Percentiles rank a stretch among this genome's conserved stretches.
phyloP scores from a whole-genome alignment of 805 yeast species.

The Sugiyamaella valdiviana region DNA sequence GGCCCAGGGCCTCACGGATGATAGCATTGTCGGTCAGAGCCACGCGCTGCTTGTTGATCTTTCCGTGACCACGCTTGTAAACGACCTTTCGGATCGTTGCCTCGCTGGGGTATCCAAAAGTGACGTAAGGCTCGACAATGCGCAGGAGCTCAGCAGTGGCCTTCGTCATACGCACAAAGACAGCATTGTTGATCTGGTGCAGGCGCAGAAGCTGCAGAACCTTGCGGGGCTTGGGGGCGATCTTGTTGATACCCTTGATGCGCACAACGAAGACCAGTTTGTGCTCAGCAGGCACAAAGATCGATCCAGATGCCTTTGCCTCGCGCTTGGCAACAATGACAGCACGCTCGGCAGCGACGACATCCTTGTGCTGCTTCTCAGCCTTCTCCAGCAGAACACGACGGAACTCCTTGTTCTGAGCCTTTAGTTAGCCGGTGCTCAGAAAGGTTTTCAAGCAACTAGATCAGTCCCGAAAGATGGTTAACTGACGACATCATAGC shows the following conservation, averaged over 20 bases:
- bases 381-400: conserved; percentile 79
- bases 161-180: conserved; percentile 70
- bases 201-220: conserved; percentile 71
- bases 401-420: conserved; percentile 23
- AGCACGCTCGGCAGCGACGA: conserved; percentile 86
- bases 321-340: conserved; percentile 77
- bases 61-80: conserved; percentile 83
- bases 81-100: conserved; percentile 66
- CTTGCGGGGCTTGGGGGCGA: conserved; percentile 80
- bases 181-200: conserved; percentile 76
- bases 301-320: conserved; percentile 89
- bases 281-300: conserved; percentile 89
- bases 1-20: conserved; percentile 65
- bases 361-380: conserved; percentile 92
- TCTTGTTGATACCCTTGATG: conserved; percentile 98
- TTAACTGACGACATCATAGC: conserved; percentile 70
- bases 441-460: too few species aligned
- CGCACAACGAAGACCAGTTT: conserved; percentile 93
- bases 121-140: conserved; percentile 75
- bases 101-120: conserved; percentile 75
- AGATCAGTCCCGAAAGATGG: conserved; percentile 87
- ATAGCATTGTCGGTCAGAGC: conserved; percentile 64
- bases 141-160: conserved; percentile 71
- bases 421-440: background rate
- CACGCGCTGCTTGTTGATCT: conserved; percentile 72